phyloP scores from a whole-genome alignment of 202 grass and related monocot species.

The Zizania palustris region DNA sequence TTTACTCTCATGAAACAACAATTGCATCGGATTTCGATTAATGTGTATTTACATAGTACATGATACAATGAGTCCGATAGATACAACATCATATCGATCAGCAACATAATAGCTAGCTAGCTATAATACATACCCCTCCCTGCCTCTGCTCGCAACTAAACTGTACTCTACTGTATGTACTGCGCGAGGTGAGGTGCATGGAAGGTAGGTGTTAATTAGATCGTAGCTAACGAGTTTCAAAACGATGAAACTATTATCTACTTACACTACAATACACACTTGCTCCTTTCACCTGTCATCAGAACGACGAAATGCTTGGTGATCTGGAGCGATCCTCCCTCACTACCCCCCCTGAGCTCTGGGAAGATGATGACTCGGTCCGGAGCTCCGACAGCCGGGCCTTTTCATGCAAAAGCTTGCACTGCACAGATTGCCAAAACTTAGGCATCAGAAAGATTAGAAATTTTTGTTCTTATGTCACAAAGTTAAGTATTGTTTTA shows the following conservation, averaged over 20 bases:
- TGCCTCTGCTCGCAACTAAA: conserved; percentile 34
- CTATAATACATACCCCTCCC: conserved; percentile 18
- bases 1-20: background rate
- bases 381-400: conserved; percentile 51
- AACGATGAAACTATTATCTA: conserved; percentile 26
- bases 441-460: conserved; percentile 3
- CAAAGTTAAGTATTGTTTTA: too few relatives aligned
- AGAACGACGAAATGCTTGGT: conserved; percentile 48
- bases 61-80: conserved; percentile 7
- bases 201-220: conserved; percentile 48
- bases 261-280: conserved; percentile 26
- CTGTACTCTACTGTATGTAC: too few relatives aligned
- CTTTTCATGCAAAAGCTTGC: conserved; percentile 72
- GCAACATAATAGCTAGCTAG: too few relatives aligned
- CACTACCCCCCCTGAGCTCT: conserved; percentile 24
- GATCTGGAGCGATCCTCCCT: conserved; percentile 37
- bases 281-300: conserved; percentile 3
- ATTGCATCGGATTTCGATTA: conserved; percentile 15
- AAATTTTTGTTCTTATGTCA: too few relatives aligned
- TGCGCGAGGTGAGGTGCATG: conserved; percentile 10
- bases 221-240: conserved; percentile 35
- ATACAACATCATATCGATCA: conserved; percentile 31
- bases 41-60: background rate
- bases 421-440: conserved; percentile 42
- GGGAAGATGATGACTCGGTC: conserved; percentile 51